Evolutionary conservation across 163 green algal genomes (phyloP), one percentile per base, ranked within the genome.

Genomic region (Trebouxia gelatinosa): DNA sequence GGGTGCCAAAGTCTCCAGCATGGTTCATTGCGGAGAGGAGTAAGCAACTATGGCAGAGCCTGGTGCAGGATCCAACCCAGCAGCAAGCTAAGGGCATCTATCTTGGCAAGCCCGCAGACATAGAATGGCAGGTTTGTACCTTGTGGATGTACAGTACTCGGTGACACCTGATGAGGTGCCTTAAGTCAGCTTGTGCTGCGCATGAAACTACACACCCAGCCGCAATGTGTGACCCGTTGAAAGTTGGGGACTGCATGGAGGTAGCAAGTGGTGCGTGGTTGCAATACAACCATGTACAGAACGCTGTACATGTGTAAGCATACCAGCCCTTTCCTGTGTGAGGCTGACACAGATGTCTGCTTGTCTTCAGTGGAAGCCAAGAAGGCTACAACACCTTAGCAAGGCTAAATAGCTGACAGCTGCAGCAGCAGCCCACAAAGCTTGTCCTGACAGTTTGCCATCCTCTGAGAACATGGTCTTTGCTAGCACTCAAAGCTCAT

Each of bases 111-210:
- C 35, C 11, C 3, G 46, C 32, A 0, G 75, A 74, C 5, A 37
- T 92, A 21, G 85, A 90, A 70, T 91, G 87, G 87, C 89, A 93
- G 86, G 89, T 87, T n/a, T n/a, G n/a, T n/a, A n/a, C n/a, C n/a
- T n/a, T n/a, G 39, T 6, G 80, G 26, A 4, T 75, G 38, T 35
- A 38, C 29, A 78, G 2, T 1, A 40, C 17, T 75, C 23, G 23
- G 51, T 75, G 57, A 59, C 19, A 51, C 1, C 19, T 1, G 29
- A 2, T 48, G 29, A 13, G 2, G 43, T 65, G 5, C 23, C 11
- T 16, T 34, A 3, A 35, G 2, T 54, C n/a, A 74, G 32, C 34
- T 74, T 31, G 2, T 2, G 19, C n/a, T n/a, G n/a, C n/a, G n/a
- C n/a, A n/a, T n/a, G n/a, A n/a, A n/a, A n/a, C n/a, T n/a, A n/a